phyloP scores from a whole-genome alignment of 768 basidiomycete species.

The Suillus subalutaceus region DNA sequence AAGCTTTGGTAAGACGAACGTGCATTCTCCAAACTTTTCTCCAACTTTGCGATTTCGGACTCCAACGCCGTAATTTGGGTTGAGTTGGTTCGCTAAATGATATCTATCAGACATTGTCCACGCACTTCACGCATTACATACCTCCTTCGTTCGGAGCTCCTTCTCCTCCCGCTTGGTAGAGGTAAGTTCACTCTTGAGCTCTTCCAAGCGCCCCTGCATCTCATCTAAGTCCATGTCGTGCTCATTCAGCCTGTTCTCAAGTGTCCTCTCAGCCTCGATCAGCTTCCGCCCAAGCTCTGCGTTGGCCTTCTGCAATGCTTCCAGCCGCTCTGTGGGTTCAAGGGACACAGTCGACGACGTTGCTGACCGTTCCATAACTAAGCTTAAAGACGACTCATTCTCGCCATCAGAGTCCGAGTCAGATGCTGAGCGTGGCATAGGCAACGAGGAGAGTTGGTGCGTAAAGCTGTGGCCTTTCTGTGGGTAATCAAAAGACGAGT shows the following conservation, averaged over 20 bases:
- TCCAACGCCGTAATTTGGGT: slow-evolving; percentile 73
- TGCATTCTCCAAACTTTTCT: slow-evolving; percentile 73
- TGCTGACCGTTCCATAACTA: slow-evolving; percentile 62
- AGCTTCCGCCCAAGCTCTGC: slow-evolving; percentile 75
- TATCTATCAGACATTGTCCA: slow-evolving; percentile 8
- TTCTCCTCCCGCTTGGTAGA: slow-evolving; percentile 91
- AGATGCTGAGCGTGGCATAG: slow-evolving; percentile 53
- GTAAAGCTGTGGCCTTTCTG: slow-evolving; percentile 43
- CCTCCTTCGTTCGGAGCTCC: slow-evolving; percentile 87
- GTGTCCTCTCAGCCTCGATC: slow-evolving; percentile 69
- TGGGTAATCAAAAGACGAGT: slow-evolving; percentile 42
- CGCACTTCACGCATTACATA: slow-evolving; percentile 32
- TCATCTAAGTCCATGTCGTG: slow-evolving; percentile 87
- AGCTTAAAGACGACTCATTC: slow-evolving; percentile 52
- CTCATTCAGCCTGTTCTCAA: slow-evolving; percentile 68
- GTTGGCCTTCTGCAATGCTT: slow-evolving; percentile 74
- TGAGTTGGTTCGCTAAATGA: slow-evolving; percentile 58
- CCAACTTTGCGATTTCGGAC: slow-evolving; percentile 75
- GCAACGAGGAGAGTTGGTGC: slow-evolving; percentile 53
- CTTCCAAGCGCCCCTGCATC: slow-evolving; percentile 76
- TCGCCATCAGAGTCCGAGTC: slow-evolving; percentile 55
- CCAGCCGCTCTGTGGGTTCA: slow-evolving; percentile 71
- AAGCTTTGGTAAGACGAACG: slow-evolving; percentile 73
- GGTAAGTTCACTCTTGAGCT: slow-evolving; percentile 73
- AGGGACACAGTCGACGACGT: slow-evolving; percentile 69